Evolutionary conservation across 176 grass and related monocot species (phyloP), one percentile per base, ranked within the genome.

Genomic region (Triticum dicoccoides): DNA sequence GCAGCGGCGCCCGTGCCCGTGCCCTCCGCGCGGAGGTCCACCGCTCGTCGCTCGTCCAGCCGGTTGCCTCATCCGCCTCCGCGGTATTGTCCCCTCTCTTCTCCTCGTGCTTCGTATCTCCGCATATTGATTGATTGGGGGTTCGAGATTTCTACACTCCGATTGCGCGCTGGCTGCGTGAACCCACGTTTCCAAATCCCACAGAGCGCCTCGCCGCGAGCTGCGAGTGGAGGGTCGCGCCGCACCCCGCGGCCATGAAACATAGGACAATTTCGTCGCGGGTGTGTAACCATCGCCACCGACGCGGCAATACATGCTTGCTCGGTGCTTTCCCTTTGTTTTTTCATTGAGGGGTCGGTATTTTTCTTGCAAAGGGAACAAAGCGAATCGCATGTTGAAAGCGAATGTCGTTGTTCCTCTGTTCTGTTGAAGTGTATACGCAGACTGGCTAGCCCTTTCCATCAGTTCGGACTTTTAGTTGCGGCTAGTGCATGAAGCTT

Each of bases 1-100:
- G 65, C 73, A 18, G 59, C 85, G 63, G 54, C 52, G 73, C 54
- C 87, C 33, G 76, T 63, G 73, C 54, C 87, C 32, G 75, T 63
- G 81, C 65, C 52, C 21, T 70, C 74, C 52, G 65, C 12, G 23
- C 42, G 72, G 72, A 75, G 72, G 42, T 34, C 82, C 68, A 8
- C 59, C 39, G 24, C 29, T 61, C 68, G 37, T 68, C 29, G 21
- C 39, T 61, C 68, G 51, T 68, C 56, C 30, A 56, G 78, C 41
- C 49, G 37, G 37, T 13, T 25, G 18, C 37, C 41, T 38, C 45
- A n/a, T 62, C 39, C 71, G 27, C 61, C 49, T 10, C 72, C 72
- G 38, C 39, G 89, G 84, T 86, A 90, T 63, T 69, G 65, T 29
- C 15, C 52, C 8, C 13, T 8, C 6, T 30, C 27, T 15, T 65